These are phyloP conservation scores for Medicago lupulina DNA, from an alignment of 306 rosid genomes.

Conservation along the genomic window DNA sequence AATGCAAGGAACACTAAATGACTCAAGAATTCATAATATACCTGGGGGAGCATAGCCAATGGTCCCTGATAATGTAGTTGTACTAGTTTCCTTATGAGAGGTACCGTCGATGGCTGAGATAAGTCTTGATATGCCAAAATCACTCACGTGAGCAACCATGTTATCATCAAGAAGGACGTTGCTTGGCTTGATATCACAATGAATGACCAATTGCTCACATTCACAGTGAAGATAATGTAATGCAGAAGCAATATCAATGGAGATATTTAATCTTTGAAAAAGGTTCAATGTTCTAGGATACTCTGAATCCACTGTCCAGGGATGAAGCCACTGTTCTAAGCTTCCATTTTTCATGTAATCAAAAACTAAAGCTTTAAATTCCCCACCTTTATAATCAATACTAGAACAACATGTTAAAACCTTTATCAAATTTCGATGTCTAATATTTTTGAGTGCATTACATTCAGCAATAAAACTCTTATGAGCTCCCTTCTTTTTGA, in stretches of 20 bases:
- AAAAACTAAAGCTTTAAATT: not conserved
- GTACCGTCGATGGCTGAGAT: not conserved
- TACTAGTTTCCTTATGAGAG: not conserved
- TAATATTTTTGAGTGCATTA: not conserved
- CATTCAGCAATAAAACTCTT: not conserved
- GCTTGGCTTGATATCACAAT: not conserved
- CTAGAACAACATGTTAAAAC: not conserved
- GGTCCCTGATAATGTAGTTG: not conserved
- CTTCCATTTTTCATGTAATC: not conserved
- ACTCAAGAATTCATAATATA: not conserved
- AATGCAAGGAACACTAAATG: not conserved
- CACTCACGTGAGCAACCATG: not conserved
- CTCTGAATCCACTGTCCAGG: not conserved
- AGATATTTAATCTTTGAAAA: not conserved
- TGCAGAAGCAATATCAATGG: not conserved
- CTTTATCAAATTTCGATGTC: not conserved
- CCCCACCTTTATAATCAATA: not conserved
- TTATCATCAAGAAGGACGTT: not conserved
- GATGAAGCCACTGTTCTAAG: not conserved
- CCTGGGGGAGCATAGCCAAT: not conserved
- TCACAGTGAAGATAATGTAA: not conserved
- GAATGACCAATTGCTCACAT: not conserved
- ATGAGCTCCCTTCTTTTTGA: not conserved
- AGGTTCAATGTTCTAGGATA: not conserved
- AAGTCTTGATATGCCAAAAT: not conserved